Evolutionary conservation across 192 early-diverging fungal genomes (phyloP).

Genomic region (Ambispora gerdemannii): DNA sequence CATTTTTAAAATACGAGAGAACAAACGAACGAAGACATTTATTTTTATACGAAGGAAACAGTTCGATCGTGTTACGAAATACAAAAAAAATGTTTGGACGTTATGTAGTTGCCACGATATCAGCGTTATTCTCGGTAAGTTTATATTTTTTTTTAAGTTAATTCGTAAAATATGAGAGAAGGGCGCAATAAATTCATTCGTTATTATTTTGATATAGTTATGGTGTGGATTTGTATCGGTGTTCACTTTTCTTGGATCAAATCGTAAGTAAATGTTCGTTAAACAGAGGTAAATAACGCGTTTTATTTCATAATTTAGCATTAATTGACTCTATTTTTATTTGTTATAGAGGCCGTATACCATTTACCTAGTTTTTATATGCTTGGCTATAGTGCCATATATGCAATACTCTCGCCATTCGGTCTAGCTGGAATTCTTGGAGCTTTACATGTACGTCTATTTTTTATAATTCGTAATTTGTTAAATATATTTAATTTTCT

Average conservation of each 20-base stretch:
- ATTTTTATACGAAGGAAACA: neutral
- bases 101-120: neutral
- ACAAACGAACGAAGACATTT: neutral
- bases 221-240: neutral
- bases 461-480: no score
- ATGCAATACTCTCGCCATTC: neutral
- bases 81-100: neutral
- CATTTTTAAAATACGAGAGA: no score
- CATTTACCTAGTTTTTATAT: neutral
- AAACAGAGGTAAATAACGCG: neutral
- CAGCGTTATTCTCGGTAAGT: neutral
- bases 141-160: neutral
- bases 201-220: neutral
- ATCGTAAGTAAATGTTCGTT: neutral
- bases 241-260: neutral
- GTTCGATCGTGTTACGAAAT: neutral
- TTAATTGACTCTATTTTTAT: neutral
- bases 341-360: neutral
- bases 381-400: neutral
- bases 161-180: no score
- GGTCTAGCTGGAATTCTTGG: conserved; percentile 1
- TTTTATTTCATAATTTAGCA: neutral
- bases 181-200: neutral
- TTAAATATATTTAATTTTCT: no score
- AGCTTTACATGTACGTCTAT: neutral